Evolutionary conservation across 768 basidiomycete species (phyloP).

Genomic region (Naganishia antarctica): DNA sequence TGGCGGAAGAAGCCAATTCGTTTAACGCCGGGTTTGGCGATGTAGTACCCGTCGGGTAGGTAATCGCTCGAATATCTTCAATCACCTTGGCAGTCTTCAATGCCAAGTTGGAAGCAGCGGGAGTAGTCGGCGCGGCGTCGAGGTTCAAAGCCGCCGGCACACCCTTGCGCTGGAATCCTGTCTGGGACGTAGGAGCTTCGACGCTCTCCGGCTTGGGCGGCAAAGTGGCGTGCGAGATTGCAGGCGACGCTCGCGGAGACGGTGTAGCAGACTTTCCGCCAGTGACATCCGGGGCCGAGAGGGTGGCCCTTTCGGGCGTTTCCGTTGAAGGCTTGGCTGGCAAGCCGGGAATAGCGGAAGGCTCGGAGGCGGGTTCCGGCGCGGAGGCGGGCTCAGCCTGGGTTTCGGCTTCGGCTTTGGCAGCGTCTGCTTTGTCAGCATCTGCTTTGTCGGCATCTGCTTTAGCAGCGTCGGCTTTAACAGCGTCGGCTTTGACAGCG

Average conservation of each 20-base stretch:
- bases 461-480: no score
- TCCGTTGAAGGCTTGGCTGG: constrained; percentile 25
- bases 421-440: no score
- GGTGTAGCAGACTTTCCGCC: constrained; percentile 18
- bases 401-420: constrained; percentile 13
- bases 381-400: constrained; percentile 24
- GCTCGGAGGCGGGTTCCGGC: constrained; percentile 14
- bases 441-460: no score
- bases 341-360: constrained; percentile 10
- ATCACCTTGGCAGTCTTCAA: constrained; percentile 78
- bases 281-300: constrained; percentile 1
- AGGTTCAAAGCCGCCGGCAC: constrained; percentile 38
- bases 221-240: constrained; percentile 35
- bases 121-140: constrained; percentile 23
- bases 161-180: constrained; percentile 15
- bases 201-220: constrained; percentile 42
- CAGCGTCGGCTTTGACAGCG: no score
- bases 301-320: constrained; percentile 9
- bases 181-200: constrained; percentile 1
- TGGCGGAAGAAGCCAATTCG: constrained; percentile 72
- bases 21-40: constrained; percentile 84
- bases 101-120: constrained; percentile 45
- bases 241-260: constrained; percentile 40
- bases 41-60: constrained; percentile 75
- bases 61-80: constrained; percentile 68